These are phyloP conservation scores for Ophiocordyceps camponoti-rufipedis DNA, from an alignment of 2,329 filamentous ascomycete species.

Conservation along the genomic window DNA sequence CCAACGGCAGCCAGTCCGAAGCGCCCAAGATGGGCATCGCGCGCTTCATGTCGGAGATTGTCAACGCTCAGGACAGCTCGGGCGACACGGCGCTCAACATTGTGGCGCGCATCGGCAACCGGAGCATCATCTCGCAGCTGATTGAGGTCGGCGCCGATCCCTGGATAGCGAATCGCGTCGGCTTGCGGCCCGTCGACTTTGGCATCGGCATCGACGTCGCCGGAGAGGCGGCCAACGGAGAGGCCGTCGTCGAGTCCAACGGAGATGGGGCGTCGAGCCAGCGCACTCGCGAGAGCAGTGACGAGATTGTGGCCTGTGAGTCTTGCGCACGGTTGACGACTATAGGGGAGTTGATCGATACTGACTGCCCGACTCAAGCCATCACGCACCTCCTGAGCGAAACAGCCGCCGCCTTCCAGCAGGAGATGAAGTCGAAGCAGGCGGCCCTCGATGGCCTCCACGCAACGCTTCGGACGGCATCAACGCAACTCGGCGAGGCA, in stretches of 20 bases:
- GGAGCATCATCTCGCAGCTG: constrained; percentile 90
- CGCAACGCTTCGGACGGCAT: constrained; percentile 60
- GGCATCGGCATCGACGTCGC: constrained; percentile 57
- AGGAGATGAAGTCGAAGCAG: constrained; percentile 71
- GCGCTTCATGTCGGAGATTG: constrained; percentile 91
- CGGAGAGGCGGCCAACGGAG: constrained; percentile 24
- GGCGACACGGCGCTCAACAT: constrained; percentile 93
- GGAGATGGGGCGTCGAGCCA: constrained; percentile 27
- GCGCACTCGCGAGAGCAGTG: constrained; percentile 52
- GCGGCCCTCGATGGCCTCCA: constrained; percentile 68
- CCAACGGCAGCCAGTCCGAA: constrained; percentile 15
- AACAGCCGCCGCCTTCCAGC: constrained; percentile 61
- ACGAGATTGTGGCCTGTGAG: constrained; percentile 66
- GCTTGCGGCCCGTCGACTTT: constrained; percentile 81
- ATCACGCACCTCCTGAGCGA: constrained; percentile 70
- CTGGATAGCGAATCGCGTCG: constrained; percentile 79
- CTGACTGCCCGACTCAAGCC: constrained; percentile 23
- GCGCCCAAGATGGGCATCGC: constrained; percentile 65
- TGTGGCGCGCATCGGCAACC: constrained; percentile 79
- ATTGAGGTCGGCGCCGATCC: constrained; percentile 89
- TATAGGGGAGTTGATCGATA: neutral
- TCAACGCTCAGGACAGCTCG: constrained; percentile 84
- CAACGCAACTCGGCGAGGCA: constrained; percentile 59
- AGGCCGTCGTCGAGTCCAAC: constrained; percentile 23
- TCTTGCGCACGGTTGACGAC: neutral